A percentile compares a stretch with the other conserved stretches of the same genome.
Conservation (phyloP, 805 yeast species). For the Ogataea polymorpha region DNA sequence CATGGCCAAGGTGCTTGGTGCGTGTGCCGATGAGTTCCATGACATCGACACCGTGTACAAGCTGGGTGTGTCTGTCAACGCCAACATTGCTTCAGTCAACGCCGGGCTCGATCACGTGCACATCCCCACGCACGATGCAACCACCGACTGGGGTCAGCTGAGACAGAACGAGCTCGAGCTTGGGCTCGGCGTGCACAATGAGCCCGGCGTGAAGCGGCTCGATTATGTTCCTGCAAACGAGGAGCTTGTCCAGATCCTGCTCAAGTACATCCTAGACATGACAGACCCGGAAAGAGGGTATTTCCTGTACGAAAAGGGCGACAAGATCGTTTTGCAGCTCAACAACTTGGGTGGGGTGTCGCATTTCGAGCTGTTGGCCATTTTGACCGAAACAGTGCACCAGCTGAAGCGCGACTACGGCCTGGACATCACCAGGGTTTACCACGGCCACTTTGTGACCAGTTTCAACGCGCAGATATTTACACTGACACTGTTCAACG, state of each 20-base stretch:
- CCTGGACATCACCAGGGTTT: constrained; percentile 31
- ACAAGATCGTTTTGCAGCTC: constrained; percentile 31
- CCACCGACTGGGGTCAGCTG: constrained; percentile 26
- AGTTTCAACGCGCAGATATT: constrained; percentile 38
- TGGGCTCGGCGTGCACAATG: constrained; percentile 40
- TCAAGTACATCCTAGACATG: constrained; percentile 29
- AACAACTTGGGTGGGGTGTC: constrained; percentile 40
- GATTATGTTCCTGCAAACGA: constrained; percentile 34
- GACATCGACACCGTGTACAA: constrained; percentile 29
- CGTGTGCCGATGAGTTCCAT: constrained; percentile 28
- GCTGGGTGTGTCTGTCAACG: constrained; percentile 30
- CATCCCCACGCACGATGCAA: constrained; percentile 33
- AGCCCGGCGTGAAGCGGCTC: constrained; percentile 36
- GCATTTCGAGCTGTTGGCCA: constrained; percentile 32
- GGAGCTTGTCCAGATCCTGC: constrained; percentile 28
- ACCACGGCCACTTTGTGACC: constrained; percentile 35
- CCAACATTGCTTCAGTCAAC: constrained; percentile 32
- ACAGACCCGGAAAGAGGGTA: constrained; percentile 31
- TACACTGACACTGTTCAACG: constrained; percentile 36
- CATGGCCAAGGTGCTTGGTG: constrained; percentile 34
- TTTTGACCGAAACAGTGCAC: constrained; percentile 26
- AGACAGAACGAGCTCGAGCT: constrained; percentile 32
- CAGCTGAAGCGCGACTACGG: constrained; percentile 28
- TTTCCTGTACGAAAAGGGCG: constrained; percentile 29
- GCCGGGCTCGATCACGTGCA: constrained; percentile 40